phyloP scores from a whole-genome alignment of 139 green algal genomes.

The Picochlorum sp. region DNA sequence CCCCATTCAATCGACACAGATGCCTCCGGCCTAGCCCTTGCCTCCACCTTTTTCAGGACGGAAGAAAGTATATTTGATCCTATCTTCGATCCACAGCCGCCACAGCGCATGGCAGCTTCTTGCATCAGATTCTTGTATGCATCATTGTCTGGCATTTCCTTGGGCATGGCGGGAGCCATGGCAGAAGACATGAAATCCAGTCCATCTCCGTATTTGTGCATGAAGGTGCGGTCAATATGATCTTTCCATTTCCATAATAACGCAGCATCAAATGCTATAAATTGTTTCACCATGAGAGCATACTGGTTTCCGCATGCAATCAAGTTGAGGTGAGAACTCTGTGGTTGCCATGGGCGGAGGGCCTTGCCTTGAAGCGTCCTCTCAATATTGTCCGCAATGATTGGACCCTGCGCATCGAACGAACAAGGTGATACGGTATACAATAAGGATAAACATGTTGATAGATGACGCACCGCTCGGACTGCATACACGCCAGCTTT shows the following conservation, averaged over 20 bases:
- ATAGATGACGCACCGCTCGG: slow-evolving; percentile 45
- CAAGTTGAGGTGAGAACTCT: slow-evolving; percentile 72
- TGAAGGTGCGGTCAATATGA: slow-evolving; percentile 80
- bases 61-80: slow-evolving; percentile 44
- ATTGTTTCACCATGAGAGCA: slow-evolving; percentile 42
- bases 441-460: not conserved
- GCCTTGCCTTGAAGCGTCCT: slow-evolving; percentile 45
- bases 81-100: slow-evolving; percentile 86
- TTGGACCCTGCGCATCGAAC: slow-evolving; percentile 41
- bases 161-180: slow-evolving; percentile 6
- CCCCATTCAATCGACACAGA: not conserved
- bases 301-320: slow-evolving; percentile 57
- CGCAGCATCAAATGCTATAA: slow-evolving; percentile 33
- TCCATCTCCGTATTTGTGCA: slow-evolving; percentile 60
- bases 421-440: not conserved
- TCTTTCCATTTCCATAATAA: slow-evolving; percentile 89
- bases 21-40: not conserved
- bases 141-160: slow-evolving; percentile 3
- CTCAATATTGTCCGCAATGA: slow-evolving; percentile 78
- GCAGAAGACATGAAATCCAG: slow-evolving; percentile 30
- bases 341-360: slow-evolving; percentile 67
- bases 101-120: slow-evolving; percentile 73
- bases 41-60: slow-evolving; percentile 31
- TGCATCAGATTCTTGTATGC: slow-evolving; percentile 26
- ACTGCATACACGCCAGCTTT: slow-evolving; percentile 98